Evolutionary conservation across 1,139 yeast genomes (phyloP).

Genomic region (Pichia sp.): DNA sequence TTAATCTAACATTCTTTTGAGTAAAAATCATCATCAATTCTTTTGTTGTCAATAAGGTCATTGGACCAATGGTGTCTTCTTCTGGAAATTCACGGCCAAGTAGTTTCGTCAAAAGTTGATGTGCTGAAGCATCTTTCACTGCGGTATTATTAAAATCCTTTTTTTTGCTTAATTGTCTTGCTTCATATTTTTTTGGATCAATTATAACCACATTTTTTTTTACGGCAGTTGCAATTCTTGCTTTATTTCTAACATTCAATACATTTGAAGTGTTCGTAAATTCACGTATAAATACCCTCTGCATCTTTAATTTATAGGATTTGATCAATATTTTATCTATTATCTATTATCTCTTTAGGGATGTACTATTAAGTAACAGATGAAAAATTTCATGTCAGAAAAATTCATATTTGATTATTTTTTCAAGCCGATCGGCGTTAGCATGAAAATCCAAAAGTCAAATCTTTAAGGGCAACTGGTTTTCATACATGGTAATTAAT

Average conservation of each 20-base stretch:
- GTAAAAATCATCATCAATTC: conserved; percentile 28
- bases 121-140: conserved; percentile 25
- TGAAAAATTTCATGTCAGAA: no score
- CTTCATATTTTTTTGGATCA: conserved; percentile 17
- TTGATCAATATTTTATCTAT: no score
- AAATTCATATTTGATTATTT: no score
- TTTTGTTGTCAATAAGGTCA: conserved; percentile 26
- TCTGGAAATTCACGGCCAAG: conserved; percentile 19
- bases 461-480: no score
- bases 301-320: background rate
- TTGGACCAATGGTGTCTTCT: conserved; percentile 21
- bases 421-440: no score
- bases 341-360: no score
- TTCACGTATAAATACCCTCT: background rate
- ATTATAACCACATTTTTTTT: conserved; percentile 19
- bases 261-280: background rate
- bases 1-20: conserved; percentile 38
- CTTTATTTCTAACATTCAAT: background rate
- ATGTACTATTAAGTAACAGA: no score
- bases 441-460: no score
- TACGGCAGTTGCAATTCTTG: conserved; percentile 18
- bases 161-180: conserved; percentile 14
- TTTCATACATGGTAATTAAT: no score
- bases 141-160: conserved; percentile 21
- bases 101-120: conserved; percentile 17